A percentile compares a stretch with the other conserved stretches of the same genome.
phyloP scores from a whole-genome alignment of 371 early-diverging fungal species.

The Dinochytrium kinnereticum region DNA sequence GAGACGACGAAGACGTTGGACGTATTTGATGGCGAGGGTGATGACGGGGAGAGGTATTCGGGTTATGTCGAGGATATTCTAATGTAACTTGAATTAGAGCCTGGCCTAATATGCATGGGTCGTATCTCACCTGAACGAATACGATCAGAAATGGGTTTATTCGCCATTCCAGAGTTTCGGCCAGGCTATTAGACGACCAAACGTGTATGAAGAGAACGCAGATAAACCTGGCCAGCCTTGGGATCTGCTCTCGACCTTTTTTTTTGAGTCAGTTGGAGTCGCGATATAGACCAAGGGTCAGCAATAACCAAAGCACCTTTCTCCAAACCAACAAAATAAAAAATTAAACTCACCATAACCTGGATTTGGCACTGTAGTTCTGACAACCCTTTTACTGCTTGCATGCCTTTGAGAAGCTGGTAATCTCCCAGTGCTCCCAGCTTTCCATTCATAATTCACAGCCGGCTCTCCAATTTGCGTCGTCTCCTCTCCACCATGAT shows the following conservation, averaged over 20 bases:
- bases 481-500: no score
- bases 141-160: conserved; percentile 18
- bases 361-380: conserved; percentile 13
- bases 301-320: neutral
- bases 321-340: neutral
- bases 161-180: conserved; percentile 31
- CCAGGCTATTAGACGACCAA: conserved; percentile 26
- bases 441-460: no score
- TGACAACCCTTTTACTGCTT: no score
- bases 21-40: conserved; percentile 35
- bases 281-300: neutral
- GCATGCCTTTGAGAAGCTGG: no score
- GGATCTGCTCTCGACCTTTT: conserved; percentile 30
- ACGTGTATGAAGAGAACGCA: conserved; percentile 27
- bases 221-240: conserved; percentile 30
- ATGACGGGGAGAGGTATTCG: conserved; percentile 35
- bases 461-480: no score
- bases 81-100: conserved; percentile 10
- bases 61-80: conserved; percentile 37
- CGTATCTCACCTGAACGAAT: conserved; percentile 29
- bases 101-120: neutral
- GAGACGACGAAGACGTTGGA: conserved; percentile 27
- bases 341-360: conserved; percentile 4
- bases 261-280: neutral
- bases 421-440: no score